Conservation (phyloP, 2,329 filamentous ascomycete genomes). For the Metarhizium humberi region DNA sequence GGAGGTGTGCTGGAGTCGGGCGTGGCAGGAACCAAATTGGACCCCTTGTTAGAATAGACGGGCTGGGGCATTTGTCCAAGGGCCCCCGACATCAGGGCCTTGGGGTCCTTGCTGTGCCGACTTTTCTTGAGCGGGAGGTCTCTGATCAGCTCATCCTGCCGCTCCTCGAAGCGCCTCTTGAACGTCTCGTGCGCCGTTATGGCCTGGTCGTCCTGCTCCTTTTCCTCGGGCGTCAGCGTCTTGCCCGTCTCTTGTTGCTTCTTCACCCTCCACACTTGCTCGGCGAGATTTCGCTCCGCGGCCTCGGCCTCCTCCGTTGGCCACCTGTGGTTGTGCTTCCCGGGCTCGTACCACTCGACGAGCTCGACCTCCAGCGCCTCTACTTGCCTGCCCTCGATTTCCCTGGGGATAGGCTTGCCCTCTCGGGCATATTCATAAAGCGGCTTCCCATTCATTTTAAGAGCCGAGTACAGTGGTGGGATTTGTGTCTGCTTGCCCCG, state of each 20-base stretch:
- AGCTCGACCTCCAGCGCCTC: conserved; percentile 71
- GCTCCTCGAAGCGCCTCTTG: conserved; percentile 49
- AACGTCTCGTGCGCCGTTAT: conserved; percentile 45
- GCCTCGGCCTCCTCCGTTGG: conserved; percentile 68
- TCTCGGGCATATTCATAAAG: conserved; percentile 93
- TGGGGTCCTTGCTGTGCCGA: conserved; percentile 18
- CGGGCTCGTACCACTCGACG: conserved; percentile 76
- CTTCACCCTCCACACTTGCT: conserved; percentile 59
- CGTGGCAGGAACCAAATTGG: conserved; percentile 43
- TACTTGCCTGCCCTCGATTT: conserved; percentile 74
- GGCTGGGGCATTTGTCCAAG: conserved; percentile 41
- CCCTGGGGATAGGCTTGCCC: conserved; percentile 74
- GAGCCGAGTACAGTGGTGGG: conserved; percentile 84
- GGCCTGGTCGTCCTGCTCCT: conserved; percentile 45
- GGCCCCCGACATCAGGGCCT: conserved; percentile 48
- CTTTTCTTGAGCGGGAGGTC: conserved; percentile 33
- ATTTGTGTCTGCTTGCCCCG: conserved; percentile 79
- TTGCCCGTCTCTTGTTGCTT: conserved; percentile 42
- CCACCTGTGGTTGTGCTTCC: conserved; percentile 69
- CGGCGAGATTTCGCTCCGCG: conserved; percentile 66
- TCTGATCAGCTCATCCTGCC: conserved; percentile 45
- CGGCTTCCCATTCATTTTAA: conserved; percentile 89
- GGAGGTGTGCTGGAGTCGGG: conserved; percentile 38
- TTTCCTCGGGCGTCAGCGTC: conserved; percentile 43
- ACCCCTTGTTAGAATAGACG: conserved; percentile 29